Percentiles rank a stretch among this genome's conserved stretches.
Evolutionary conservation across 257 asterid genomes (phyloP).

Genomic region (Primulina huaijiensis): DNA sequence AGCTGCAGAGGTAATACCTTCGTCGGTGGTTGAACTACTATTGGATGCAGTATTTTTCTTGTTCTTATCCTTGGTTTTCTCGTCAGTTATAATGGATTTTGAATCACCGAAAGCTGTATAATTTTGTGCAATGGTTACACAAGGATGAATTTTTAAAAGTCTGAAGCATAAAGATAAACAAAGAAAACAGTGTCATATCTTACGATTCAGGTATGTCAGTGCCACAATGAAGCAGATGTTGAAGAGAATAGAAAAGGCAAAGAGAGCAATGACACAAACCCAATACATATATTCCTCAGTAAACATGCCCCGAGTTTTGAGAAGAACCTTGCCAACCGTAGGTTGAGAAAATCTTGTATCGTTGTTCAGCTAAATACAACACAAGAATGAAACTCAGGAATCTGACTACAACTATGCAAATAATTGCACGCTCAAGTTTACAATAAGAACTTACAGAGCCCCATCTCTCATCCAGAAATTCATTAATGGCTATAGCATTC

Average conservation of each 20-base stretch:
- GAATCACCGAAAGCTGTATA: conserved; percentile 73
- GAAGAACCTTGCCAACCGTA: conserved; percentile 91
- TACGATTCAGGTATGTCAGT: conserved; percentile 71
- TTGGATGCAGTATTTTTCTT: conserved; percentile 28
- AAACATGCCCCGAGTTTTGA: conserved; percentile 81
- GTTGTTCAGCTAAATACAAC: conserved; percentile 49
- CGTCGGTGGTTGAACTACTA: conserved; percentile 21
- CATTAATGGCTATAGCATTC: conserved; percentile 80
- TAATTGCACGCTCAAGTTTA: not conserved
- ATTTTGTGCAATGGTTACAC: conserved; percentile 20
- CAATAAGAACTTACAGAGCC: conserved; percentile 53
- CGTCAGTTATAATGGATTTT: conserved; percentile 46
- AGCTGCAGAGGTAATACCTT: conserved; percentile 37
- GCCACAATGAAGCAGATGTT: conserved; percentile 67
- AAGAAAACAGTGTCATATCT: conserved; percentile 23
- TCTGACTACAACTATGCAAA: conserved; percentile 3
- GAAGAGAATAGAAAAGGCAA: conserved; percentile 81
- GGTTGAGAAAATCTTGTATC: conserved; percentile 51
- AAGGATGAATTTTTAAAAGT: conserved; percentile 13
- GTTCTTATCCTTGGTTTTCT: conserved; percentile 38
- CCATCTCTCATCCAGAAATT: conserved; percentile 83
- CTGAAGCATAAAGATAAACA: conserved; percentile 14
- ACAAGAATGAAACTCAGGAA: conserved; percentile 14
- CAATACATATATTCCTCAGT: conserved; percentile 73
- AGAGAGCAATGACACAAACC: conserved; percentile 74